Evolutionary conservation across 257 asterid species (phyloP).

Genomic region (Solanum appendiculatum): DNA sequence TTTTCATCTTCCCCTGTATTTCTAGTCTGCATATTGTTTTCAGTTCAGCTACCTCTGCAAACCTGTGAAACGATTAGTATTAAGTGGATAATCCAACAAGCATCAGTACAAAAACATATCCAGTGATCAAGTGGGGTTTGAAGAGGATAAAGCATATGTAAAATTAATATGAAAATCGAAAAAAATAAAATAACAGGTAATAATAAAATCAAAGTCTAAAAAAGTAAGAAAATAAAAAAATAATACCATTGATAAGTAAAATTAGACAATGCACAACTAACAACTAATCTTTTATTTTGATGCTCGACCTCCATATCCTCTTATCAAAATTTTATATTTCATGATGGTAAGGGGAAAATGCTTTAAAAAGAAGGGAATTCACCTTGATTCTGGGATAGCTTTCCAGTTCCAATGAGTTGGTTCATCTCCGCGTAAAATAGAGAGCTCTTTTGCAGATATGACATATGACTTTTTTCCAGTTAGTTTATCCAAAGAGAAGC

Average conservation of each 20-base stretch:
- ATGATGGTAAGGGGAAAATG: background rate
- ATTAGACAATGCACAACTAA: background rate
- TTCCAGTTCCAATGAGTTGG: slow-evolving; percentile 29
- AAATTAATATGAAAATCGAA: no score
- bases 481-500: slow-evolving; percentile 20
- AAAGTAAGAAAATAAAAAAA: background rate
- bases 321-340: no score
- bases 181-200: no score
- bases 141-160: no score
- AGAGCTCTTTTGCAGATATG: slow-evolving; percentile 23
- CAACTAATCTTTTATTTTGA: background rate
- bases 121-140: no score
- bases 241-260: background rate
- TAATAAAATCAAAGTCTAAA: background rate
- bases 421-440: slow-evolving; percentile 9
- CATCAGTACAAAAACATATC: no score
- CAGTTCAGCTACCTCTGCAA: slow-evolving; percentile 20
- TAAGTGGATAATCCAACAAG: no score
- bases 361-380: background rate
- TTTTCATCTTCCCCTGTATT: slow-evolving; percentile 21
- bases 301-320: no score
- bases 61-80: background rate
- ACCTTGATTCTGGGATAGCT: slow-evolving; percentile 16
- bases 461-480: slow-evolving; percentile 13
- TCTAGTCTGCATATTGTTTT: slow-evolving; percentile 8